A percentile compares a stretch with the other conserved stretches of the same genome.
These are phyloP conservation scores for Discostella stelligera DNA, from an alignment of 352 stramenopile species.

Conservation along the genomic window DNA sequence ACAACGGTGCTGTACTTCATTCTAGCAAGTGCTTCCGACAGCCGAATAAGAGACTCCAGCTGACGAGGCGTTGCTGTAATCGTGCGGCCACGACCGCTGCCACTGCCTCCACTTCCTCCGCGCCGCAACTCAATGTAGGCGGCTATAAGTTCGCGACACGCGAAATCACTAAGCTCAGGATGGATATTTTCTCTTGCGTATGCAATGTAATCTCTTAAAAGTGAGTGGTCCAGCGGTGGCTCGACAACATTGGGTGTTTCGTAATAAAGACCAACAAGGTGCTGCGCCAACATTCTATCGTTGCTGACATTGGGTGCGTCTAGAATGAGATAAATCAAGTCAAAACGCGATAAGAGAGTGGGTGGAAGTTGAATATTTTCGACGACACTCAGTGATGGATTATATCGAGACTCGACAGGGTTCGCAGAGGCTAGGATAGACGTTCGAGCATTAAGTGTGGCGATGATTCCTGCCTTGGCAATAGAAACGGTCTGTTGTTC, in stretches of 20 bases:
- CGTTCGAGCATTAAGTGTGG: slow-evolving; percentile 94
- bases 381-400: slow-evolving; percentile 85
- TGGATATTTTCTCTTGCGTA: slow-evolving; percentile 92
- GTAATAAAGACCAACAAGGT: slow-evolving; percentile 97
- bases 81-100: slow-evolving; percentile 87
- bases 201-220: slow-evolving; percentile 93
- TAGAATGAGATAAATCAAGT: slow-evolving; percentile 99
- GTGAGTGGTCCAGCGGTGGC: slow-evolving; percentile 69
- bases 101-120: slow-evolving; percentile 60
- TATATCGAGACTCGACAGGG: slow-evolving; percentile 92
- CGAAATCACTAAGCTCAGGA: slow-evolving; percentile 88
- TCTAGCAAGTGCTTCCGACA: slow-evolving; percentile 84
- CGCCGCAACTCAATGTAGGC: slow-evolving; percentile 89
- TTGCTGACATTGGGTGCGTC: slow-evolving; percentile 92
- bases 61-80: slow-evolving; percentile 98
- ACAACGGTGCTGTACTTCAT: slow-evolving; percentile 89
- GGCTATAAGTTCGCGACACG: slow-evolving; percentile 88
- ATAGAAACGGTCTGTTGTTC: slow-evolving; percentile 97
- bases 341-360: slow-evolving; percentile 97
- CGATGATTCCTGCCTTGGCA: slow-evolving; percentile 91
- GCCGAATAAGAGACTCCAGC: slow-evolving; percentile 97
- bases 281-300: slow-evolving; percentile 93
- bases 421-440: slow-evolving; percentile 99
- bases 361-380: slow-evolving; percentile 86
- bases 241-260: slow-evolving; percentile 82